Base-by-base conservation (phyloP, 768 basidiomycete genomes). In the Postia placenta region DNA sequence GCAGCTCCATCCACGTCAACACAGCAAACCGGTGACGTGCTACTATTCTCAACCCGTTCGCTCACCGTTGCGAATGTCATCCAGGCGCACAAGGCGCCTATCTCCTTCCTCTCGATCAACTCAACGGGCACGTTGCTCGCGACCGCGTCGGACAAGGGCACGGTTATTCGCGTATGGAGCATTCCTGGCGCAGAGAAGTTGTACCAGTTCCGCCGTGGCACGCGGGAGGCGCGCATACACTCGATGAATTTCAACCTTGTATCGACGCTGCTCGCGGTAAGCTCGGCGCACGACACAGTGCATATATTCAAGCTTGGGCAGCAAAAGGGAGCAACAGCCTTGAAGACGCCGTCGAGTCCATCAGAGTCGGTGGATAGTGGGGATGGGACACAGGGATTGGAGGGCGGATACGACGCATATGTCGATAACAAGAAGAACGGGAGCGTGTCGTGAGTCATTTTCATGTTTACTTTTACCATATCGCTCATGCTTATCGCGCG, bases 31-130 rank as follows among this genome's bases (percentile, higher is more conserved):
- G 88, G 91, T 53, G 94, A 98, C 66, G 92, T 98, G 44, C 82
- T 96, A 57, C 73, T 99, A 23, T 98, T 98, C 74, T 92, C 91
- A 44, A 94, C 95, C 1, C 84, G 92, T 47, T 83, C 89, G 5
- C 80, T 97, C 24, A 87, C 88, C 2, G 90, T 94, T 24, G 81
- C 90, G 38, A 98, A 99, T 71, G 92, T 95, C 59, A 87, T 99
- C 50, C 94, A 92, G 61, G 96, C 96, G 15, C 96, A 99, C 72
- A 97, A 97, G 68, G 69, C 92, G 1, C 91, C 95, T 4, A 84
- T 99, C 53, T 88, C 93, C 6, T 83, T 82, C 59, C 75, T 98
- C 41, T 74, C 88, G 5, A 79, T 99, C 67, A 95, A 94, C 67
- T 76, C 81, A 2, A 75, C 85, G 0, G 95, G 95, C 11, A 89